Percentiles rank a stretch among this genome's conserved stretches.
Conservation (phyloP, 1,284 basidiomycete genomes). For the Trichosporon sp. region DNA sequence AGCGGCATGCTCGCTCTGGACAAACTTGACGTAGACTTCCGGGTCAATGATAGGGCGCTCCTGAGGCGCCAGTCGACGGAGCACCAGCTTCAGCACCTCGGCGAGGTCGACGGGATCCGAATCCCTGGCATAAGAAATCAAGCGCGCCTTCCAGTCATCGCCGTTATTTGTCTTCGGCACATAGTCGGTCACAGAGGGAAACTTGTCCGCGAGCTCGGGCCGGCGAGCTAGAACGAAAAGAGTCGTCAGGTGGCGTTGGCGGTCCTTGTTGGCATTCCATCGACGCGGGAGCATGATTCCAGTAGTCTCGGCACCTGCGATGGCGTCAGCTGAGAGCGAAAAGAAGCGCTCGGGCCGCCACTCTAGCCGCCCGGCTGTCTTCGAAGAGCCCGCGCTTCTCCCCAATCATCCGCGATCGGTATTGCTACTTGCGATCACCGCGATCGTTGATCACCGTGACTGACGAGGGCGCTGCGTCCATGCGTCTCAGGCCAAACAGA, state of each 20-base stretch:
- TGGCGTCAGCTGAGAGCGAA: conserved; percentile 6
- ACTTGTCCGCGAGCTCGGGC: conserved; percentile 19
- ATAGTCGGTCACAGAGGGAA: conserved; percentile 25
- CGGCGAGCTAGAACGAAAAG: conserved; percentile 24
- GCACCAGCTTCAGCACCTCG: conserved; percentile 29
- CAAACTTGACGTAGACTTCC: conserved; percentile 29
- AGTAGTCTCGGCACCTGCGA: conserved; percentile 23
- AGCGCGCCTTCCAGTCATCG: conserved; percentile 18
- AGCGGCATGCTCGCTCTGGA: conserved; percentile 32
- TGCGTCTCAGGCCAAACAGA: not conserved
- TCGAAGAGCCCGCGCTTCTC: not conserved
- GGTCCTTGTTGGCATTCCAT: conserved; percentile 15
- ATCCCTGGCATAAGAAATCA: conserved; percentile 17
- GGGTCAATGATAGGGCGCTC: conserved; percentile 12
- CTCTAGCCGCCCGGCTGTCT: not conserved
- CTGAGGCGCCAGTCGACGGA: conserved; percentile 21
- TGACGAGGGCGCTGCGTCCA: not conserved
- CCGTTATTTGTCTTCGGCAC: not conserved
- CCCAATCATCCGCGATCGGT: not conserved
- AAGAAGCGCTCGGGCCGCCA: not conserved
- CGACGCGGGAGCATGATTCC: conserved; percentile 33
- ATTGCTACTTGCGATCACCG: not conserved
- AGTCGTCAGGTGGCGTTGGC: conserved; percentile 27
- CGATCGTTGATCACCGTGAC: not conserved
- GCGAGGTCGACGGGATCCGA: conserved; percentile 26